Base-by-base conservation (phyloP, 768 basidiomycete species). In the Xerocomellus amylosporus region DNA sequence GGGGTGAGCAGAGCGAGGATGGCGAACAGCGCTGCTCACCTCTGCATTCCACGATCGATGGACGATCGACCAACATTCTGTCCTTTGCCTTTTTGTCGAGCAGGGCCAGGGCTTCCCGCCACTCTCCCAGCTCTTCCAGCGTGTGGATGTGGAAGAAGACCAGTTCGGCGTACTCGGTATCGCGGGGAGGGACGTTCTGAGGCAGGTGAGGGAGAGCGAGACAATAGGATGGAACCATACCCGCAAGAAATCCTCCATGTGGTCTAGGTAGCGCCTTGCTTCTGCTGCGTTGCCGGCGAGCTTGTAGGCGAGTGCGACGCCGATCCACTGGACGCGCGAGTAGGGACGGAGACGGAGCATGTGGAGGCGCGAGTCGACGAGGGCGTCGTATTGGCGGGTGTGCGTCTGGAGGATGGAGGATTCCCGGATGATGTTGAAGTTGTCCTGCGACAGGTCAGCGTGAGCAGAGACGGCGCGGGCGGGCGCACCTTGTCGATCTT, bases 361-460 rank as follows among this genome's bases (percentile, higher is more conserved):
- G 8, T 83, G 82, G 60, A 90, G 80, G 1, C 97, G 86, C 2
- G 91, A 90, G 50, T 93, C 87, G 38, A 93, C 82, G 26, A 95
- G 80, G 6, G 75, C 77, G 39, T 90, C 85, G 69, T 83, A 97
- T 41, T 86, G 74, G 33, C 96, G 85, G 13, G 93, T 80, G 58
- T 98, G 95, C 0, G 92, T 85, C 64, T 94, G 91, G 10, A 99
- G 79, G 46, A 88, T 83, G 8, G 95, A 92, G 0, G 92, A 82
- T 70, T 98, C 97, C 41, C 91, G 86, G 24, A 99, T 73, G 60
- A 99, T 87, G 70, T 96, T 96, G 64, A 97, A 73, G 67, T 97
- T 97, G 64, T 98, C 93, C 95, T 97, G 63, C 28, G 1, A n/a
- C n/a, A 50, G 28, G 56, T 56, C 22, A 60, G 40, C 26, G 51